phyloP scores from a whole-genome alignment of 768 basidiomycete genomes.

The Tulasnella sp. region DNA sequence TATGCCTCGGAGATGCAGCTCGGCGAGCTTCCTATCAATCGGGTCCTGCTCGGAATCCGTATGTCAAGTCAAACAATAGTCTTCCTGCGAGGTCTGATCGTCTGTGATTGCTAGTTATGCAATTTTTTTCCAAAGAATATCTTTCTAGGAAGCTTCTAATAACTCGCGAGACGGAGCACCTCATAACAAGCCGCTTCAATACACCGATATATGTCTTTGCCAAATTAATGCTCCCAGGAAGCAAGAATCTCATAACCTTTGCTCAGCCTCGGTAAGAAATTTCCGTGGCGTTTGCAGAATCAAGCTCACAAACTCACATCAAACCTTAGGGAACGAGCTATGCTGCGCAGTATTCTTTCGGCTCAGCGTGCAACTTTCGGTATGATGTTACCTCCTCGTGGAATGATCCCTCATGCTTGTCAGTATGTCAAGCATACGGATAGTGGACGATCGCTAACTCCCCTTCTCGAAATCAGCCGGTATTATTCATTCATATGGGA shows the following conservation, averaged over 20 bases:
- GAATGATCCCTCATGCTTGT: too few species aligned
- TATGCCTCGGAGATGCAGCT: constrained; percentile 2
- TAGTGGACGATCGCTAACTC: neutral
- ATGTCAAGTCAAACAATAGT: neutral
- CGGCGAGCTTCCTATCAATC: constrained; percentile 1
- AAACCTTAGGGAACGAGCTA: neutral
- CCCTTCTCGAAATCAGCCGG: neutral
- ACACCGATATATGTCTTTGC: constrained; percentile 2
- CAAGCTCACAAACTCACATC: neutral
- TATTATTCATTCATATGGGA: neutral
- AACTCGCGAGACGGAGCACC: neutral
- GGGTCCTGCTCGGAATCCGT: constrained; percentile 11
- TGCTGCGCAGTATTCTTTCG: constrained; percentile 8
- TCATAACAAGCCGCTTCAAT: constrained; percentile 2
- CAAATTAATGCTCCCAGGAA: constrained; percentile 1
- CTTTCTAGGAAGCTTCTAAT: neutral
- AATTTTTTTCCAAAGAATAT: constrained; percentile 1
- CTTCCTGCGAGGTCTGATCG: neutral
- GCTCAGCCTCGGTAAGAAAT: neutral
- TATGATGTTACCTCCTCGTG: neutral
- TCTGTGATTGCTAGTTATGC: neutral
- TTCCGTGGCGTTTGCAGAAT: neutral
- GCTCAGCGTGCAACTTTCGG: constrained; percentile 4
- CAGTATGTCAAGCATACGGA: neutral
- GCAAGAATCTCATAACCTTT: constrained; percentile 5